Base-by-base conservation (phyloP, 163 green algal genomes). In the Chlorella variabilis region DNA sequence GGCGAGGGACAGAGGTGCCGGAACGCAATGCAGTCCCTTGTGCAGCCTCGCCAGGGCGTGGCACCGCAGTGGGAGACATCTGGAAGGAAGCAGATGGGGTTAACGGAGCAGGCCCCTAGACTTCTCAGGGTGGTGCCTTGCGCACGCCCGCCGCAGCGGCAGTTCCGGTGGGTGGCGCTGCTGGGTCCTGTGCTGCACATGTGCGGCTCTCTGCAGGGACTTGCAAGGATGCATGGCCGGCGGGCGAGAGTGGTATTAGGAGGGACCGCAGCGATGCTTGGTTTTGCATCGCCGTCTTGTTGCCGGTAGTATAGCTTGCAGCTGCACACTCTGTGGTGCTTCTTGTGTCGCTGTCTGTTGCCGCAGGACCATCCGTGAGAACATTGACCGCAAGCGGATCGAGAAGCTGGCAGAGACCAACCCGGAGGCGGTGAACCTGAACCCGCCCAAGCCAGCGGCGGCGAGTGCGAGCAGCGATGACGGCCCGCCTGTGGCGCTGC, bases 371-470 rank as follows among this genome's bases (percentile, higher is more conserved):
- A 80, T 80, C 18, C 73, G 73, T 3, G 73, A 80, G 73, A 63
- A 80, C 56, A 80, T 80, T 42, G 73, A 80, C 56, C 56, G 48
- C 54, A 80, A 80, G 73, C 73, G 73, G 38, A 21, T 80, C 39
- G 36, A 80, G 54, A 80, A 80, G 56, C 38, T 70, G 73, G 65
- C 36, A 49, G 51, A 70, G 56, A 49, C 39, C 56, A 80, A 33
- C 56, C 59, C 65, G 38, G 59, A 38, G 33, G 71, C 36, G 23
- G 56, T 63, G 34, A 41, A 59, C 36, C 56, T 23, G 2, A 17
- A 51, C 11, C 36, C 34, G 23, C 17, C 54, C 3, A 38, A 48
- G 3, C 38, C 42, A 1, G 45, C 45, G 18, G 42, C 71, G 20
- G 49, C 15, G 23, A 48, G 7, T 23, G 38, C 59, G 7, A 38